A percentile compares a stretch with the other conserved stretches of the same genome.
Conservation (phyloP, 2,329 filamentous ascomycete genomes). For the Cordyceps cateniannulata region DNA sequence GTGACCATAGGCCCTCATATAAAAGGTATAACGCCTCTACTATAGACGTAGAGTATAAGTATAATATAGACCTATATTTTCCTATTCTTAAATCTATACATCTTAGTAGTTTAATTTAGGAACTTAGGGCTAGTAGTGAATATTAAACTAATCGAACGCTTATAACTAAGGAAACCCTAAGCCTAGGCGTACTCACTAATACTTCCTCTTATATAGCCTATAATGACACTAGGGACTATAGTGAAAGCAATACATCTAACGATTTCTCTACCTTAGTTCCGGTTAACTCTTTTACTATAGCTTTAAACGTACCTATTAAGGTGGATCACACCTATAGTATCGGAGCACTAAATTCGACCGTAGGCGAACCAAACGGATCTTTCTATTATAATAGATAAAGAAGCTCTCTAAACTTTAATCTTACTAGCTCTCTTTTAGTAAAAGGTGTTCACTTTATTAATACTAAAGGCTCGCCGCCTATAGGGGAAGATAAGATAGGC, state of each 20-base stretch:
- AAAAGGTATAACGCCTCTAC: background rate
- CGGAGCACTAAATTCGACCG: background rate
- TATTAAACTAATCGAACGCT: background rate
- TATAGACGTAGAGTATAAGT: background rate
- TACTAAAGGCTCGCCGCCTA: background rate
- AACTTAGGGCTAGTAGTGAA: background rate
- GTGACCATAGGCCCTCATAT: background rate
- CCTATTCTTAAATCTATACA: background rate
- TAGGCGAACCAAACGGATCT: background rate
- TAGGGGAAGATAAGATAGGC: background rate
- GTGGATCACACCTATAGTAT: background rate
- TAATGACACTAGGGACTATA: background rate
- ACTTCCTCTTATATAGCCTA: background rate
- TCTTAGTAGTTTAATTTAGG: background rate
- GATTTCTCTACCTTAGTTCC: background rate
- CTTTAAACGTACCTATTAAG: background rate
- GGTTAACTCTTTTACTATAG: background rate
- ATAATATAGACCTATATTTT: background rate
- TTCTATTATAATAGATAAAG: background rate
- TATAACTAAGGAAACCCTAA: background rate
- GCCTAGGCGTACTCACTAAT: background rate
- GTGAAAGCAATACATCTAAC: background rate
- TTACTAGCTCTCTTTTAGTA: background rate
- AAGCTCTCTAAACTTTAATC: background rate
- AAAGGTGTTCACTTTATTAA: background rate